Evolutionary conservation across 331 rosid species (phyloP), one percentile per base, ranked within the genome.

Genomic region (Arachis monticola): DNA sequence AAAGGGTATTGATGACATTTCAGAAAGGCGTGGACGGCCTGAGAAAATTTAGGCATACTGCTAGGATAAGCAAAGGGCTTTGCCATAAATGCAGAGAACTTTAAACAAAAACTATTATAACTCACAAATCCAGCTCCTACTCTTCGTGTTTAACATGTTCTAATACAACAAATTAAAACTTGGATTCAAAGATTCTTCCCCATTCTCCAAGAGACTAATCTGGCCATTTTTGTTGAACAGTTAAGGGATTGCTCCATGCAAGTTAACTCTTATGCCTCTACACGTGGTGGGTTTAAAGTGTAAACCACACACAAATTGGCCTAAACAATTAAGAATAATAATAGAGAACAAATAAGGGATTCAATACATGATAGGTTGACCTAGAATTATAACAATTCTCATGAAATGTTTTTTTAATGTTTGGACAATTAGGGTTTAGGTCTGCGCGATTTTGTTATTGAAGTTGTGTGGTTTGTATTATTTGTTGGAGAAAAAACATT

Each of bases 21-120:
- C 12, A 47, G 4, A 82, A 60, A 57, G 50, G 57, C 69, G 79
- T 67, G 75, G 85, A 84, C 81, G 84, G 72, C 88, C 61, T 75
- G 83, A 87, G 83, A 70, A 80, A 82, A 78, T 76, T 84, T 6
- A 83, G 84, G 87, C 92, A 80, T 68, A 81, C 85, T 74, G 83
- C 35, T 51, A 74, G 91, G 87, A 35, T 69, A 91, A 93, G 97
- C 95, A 93, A 93, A 89, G 97, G 81, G 80, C 42, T 7, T 69
- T 12, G 72, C 35, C 64, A 70, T 66, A 61, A 77, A 77, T 74
- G 80, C 53, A 66, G 68, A 17, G 42, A 56, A 67, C 72, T 41
- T 64, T 47, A 81, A 84, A 85, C 80, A 80, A 87, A 58, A 10
- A 4, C 47, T 5, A 1, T 53, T 0, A 11, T 38, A 32, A 27